A percentile compares a stretch with the other conserved stretches of the same genome.
Evolutionary conservation across 1,284 basidiomycete genomes (phyloP).

Genomic region (Cutaneotrichosporon sp.): DNA sequence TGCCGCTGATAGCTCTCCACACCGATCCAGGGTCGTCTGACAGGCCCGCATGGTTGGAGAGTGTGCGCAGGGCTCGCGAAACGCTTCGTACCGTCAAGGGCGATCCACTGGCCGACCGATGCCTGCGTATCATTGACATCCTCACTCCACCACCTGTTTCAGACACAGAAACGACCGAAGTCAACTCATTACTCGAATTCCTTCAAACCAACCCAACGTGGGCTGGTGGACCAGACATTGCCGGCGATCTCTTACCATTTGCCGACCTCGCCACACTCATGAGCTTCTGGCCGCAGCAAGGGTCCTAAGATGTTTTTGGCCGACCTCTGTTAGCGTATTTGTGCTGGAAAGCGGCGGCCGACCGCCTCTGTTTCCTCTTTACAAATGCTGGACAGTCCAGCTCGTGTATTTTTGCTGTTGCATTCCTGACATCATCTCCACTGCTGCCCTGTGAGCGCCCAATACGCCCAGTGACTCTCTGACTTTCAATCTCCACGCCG

Average conservation of each 20-base stretch:
- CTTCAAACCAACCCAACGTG: slow-evolving; percentile 14
- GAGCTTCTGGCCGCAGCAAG: slow-evolving; percentile 12
- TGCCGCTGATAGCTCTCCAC: slow-evolving; percentile 24
- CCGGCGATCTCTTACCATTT: slow-evolving; percentile 15
- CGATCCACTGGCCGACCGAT: slow-evolving; percentile 20
- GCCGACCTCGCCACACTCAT: slow-evolving; percentile 18
- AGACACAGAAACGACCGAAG: slow-evolving; percentile 1
- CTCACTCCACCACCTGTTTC: slow-evolving; percentile 10
- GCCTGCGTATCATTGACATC: slow-evolving; percentile 16
- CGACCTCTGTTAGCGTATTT: too few species aligned
- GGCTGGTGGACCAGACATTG: slow-evolving; percentile 5
- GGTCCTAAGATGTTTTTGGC: not conserved
- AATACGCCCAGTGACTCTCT: not conserved
- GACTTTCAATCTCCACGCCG: too few species aligned
- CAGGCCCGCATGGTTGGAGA: slow-evolving; percentile 10
- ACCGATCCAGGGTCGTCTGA: slow-evolving; percentile 14
- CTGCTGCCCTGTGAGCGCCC: not conserved
- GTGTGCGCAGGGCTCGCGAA: slow-evolving; percentile 14
- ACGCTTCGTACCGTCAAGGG: slow-evolving; percentile 9
- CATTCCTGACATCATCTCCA: not conserved
- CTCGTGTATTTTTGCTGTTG: too few species aligned
- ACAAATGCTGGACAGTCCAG: too few species aligned
- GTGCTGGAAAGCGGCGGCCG: too few species aligned
- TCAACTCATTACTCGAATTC: slow-evolving; percentile 7
- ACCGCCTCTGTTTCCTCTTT: too few species aligned